Conservation (phyloP, 441 rosid genomes). For the Flueggea neowawraea region DNA sequence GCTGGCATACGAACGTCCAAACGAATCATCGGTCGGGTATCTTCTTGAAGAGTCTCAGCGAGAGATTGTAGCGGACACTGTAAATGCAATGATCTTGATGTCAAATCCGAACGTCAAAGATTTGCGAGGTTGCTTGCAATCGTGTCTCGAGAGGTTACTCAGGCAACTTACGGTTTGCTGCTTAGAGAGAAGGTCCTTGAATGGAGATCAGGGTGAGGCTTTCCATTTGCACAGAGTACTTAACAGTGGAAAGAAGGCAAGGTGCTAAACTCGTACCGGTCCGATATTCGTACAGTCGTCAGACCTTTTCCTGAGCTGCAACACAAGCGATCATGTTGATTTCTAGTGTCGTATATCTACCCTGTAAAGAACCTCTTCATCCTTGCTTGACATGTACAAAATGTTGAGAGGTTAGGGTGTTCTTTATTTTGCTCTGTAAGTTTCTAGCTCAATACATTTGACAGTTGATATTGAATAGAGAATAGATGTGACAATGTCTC, state of each 20-base stretch:
- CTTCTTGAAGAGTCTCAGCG: conserved; percentile 74
- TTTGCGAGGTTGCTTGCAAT: conserved; percentile 41
- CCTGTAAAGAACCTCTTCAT: too few relatives aligned
- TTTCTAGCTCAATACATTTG: too few relatives aligned
- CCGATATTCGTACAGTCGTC: conserved; percentile 12
- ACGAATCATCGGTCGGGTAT: conserved; percentile 59
- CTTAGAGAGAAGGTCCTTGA: conserved; percentile 58
- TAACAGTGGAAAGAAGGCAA: conserved; percentile 26
- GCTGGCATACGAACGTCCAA: conserved; percentile 73
- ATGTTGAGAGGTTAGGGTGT: too few relatives aligned
- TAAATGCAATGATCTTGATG: conserved; percentile 74
- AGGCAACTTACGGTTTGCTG: conserved; percentile 77
- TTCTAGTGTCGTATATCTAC: too few relatives aligned
- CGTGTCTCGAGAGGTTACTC: conserved; percentile 61
- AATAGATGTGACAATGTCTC: too few relatives aligned
- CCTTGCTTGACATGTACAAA: too few relatives aligned
- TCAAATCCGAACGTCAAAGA: conserved; percentile 60
- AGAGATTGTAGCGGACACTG: conserved; percentile 82
- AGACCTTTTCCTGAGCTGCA: conserved; percentile 6
- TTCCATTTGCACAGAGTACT: conserved; percentile 56
- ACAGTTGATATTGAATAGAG: too few relatives aligned
- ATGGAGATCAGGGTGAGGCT: conserved; percentile 77
- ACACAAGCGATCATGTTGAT: conserved; percentile 8
- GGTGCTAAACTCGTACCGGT: conserved; percentile 20
- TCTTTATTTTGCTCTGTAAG: too few relatives aligned